phyloP scores from a whole-genome alignment of 148 eudicot genomes.

The Silene latifolia region DNA sequence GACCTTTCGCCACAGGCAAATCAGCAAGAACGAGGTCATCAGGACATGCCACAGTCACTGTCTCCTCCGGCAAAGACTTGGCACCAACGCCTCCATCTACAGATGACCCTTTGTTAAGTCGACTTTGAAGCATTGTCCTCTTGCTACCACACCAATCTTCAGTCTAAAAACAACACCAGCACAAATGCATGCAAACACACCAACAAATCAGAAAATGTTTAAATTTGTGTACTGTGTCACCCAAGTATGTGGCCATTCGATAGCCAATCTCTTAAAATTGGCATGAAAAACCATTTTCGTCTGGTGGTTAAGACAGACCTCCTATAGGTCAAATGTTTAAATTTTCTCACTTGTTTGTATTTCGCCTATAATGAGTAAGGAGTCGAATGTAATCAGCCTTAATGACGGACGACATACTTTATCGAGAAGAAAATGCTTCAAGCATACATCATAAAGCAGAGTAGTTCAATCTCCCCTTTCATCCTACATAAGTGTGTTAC shows the following conservation, averaged over 20 bases:
- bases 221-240: no score
- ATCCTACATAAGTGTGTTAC: background rate
- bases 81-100: conserved; percentile 49
- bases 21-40: conserved; percentile 93
- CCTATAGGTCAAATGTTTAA: no score
- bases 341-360: no score
- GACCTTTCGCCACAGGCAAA: conserved; percentile 95
- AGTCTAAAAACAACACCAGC: background rate
- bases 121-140: conserved; percentile 83
- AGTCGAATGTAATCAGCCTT: no score
- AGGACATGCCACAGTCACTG: conserved; percentile 92
- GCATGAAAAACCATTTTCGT: no score
- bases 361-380: no score
- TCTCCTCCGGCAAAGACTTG: conserved; percentile 52
- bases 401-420: no score
- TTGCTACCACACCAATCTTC: background rate
- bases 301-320: no score
- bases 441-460: background rate
- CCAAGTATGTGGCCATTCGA: no score
- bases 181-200: background rate
- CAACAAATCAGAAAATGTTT: background rate
- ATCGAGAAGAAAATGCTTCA: no score
- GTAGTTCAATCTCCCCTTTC: background rate
- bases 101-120: conserved; percentile 62
- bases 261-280: background rate